Evolutionary conservation across 495 filamentous ascomycete species (phyloP).

Genomic region (Tetracladium marchalianum): DNA sequence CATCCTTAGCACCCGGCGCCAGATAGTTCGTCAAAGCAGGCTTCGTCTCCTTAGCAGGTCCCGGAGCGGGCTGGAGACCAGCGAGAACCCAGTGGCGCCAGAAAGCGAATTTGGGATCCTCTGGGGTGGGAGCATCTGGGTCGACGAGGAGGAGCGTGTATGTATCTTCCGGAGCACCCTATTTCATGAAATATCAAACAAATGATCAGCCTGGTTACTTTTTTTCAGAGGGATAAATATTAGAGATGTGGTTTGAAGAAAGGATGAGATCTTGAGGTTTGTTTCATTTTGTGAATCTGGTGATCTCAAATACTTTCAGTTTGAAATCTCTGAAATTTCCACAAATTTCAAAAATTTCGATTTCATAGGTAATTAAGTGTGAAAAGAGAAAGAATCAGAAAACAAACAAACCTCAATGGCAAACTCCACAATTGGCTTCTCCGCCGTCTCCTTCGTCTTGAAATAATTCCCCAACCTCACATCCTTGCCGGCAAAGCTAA

Average conservation of each 20-base stretch:
- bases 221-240: too few relatives aligned
- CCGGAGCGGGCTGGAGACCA: slow-evolving; percentile 9
- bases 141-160: slow-evolving; percentile 19
- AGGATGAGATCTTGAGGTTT: too few relatives aligned
- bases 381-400: too few relatives aligned
- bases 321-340: too few relatives aligned
- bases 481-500: slow-evolving; percentile 13
- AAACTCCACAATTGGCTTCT: slow-evolving; percentile 15
- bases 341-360: too few relatives aligned
- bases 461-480: slow-evolving; percentile 18
- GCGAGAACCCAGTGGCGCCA: slow-evolving; percentile 21
- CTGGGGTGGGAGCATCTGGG: slow-evolving; percentile 22
- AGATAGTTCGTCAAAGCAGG: slow-evolving; percentile 19
- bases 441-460: slow-evolving; percentile 16
- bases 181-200: neutral
- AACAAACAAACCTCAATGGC: slow-evolving; percentile 2
- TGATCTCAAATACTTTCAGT: too few relatives aligned
- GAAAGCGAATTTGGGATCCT: slow-evolving; percentile 23
- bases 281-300: too few relatives aligned
- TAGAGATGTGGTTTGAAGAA: too few relatives aligned
- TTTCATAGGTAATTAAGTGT: too few relatives aligned
- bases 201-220: too few relatives aligned
- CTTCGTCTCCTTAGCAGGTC: neutral
- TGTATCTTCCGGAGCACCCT: slow-evolving; percentile 1
- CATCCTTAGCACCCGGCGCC: slow-evolving; percentile 21